Conservation (phyloP, 2,329 filamentous ascomycete species). For the Sporothrix euskadiensis region DNA sequence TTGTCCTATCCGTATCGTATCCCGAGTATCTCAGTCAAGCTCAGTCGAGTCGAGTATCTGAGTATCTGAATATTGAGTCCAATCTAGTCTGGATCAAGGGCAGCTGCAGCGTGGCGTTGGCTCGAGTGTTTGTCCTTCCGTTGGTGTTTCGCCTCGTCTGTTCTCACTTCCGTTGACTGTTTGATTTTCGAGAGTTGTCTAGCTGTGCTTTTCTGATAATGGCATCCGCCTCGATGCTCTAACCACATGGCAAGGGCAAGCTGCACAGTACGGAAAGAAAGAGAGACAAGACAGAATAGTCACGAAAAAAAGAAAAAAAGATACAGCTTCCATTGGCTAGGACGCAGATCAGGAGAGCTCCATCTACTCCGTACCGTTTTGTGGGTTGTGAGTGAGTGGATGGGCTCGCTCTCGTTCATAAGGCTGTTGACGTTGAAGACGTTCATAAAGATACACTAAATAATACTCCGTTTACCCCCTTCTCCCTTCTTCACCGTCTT, state of each 20-base stretch:
- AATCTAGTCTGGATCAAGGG: not conserved
- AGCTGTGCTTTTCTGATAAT: not conserved
- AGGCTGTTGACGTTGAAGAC: not conserved
- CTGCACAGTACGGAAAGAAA: not conserved
- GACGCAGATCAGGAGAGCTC: not conserved
- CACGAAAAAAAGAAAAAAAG: not conserved
- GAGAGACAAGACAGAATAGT: not conserved
- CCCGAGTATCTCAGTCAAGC: not conserved
- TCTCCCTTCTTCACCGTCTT: not conserved
- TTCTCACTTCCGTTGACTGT: not conserved
- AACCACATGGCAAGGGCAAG: constrained; percentile 4
- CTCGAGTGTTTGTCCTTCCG: not conserved
- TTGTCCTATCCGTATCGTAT: not conserved
- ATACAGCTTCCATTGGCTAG: not conserved
- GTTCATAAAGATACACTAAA: not conserved
- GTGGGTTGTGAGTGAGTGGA: not conserved
- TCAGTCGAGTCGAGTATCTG: not conserved
- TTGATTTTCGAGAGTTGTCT: not conserved
- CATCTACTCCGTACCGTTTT: not conserved
- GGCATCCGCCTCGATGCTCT: not conserved
- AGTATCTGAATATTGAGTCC: not conserved
- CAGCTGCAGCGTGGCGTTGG: constrained; percentile 7
- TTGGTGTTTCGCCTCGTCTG: not conserved
- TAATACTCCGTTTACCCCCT: not conserved
- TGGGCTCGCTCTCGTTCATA: not conserved